Evolutionary conservation across 257 asterid genomes (phyloP), one percentile per base, ranked within the genome.

Genomic region (Phtheirospermum japonicum): DNA sequence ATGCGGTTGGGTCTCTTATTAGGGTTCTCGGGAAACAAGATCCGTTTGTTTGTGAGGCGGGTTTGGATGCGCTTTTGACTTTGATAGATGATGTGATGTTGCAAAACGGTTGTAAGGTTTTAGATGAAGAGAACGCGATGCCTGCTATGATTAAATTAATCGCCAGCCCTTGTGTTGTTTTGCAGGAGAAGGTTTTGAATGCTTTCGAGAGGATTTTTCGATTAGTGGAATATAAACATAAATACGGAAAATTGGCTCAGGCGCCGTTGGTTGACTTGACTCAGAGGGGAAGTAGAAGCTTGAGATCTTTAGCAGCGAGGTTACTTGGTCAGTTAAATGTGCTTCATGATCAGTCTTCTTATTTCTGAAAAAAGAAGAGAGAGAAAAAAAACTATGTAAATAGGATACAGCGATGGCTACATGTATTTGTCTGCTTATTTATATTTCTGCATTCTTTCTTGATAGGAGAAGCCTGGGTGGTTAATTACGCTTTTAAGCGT

Each of bases 51-150:
- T 74, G 80, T 26, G 93, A 82, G 74, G 93, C 93, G 46, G 80
- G 84, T 30, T 54, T 85, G 37, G 93, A 82, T 37, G 87, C 93
- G 7, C 81, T 84, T n/a, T n/a, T 82, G 61, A 80, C 93, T 65
- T 71, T 85, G 73, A 74, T 82, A 33, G 69, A 72, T 6, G 54
- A 68, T 0, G 93, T 77, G 61, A 54, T 66, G 64, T 65, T 80
- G 71, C 89, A 80, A 55, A 64, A 63, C 51, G 93, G 93, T 4
- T 66, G 75, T 64, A 85, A 85, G 73, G 80, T 80, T 63, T 80
- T 85, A 1, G 84, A 40, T 1, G 83, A 76, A 66, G 89, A 76
- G 45, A 61, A 78, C 32, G 85, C 85, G n/a, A 69, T 85, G 28
- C 78, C 78, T 5, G 71, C 53, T 19, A 72, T 85, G 36, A 72